These are phyloP conservation scores for Neopestalotiopsis clavispora DNA, from an alignment of 2,329 filamentous ascomycete genomes.

Conservation along the genomic window DNA sequence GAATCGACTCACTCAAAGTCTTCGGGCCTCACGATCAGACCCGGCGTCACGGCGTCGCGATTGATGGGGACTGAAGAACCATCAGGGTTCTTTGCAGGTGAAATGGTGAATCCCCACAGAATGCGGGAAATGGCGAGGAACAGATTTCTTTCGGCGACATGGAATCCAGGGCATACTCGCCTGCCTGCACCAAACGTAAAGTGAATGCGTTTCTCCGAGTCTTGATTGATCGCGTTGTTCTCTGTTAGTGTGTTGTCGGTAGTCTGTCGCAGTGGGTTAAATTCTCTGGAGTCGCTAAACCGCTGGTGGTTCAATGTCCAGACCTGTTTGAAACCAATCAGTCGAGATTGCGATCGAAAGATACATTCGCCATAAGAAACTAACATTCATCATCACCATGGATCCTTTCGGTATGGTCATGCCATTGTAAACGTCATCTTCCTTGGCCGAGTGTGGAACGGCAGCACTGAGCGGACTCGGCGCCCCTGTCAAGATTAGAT, in stretches of 20 bases:
- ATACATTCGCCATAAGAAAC: background rate
- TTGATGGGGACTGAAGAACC: background rate
- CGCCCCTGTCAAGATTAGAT: background rate
- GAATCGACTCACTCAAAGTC: background rate
- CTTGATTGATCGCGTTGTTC: constrained; percentile 32
- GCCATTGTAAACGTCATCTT: background rate
- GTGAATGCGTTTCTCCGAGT: constrained; percentile 51
- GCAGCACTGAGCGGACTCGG: background rate
- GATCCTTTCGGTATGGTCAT: background rate
- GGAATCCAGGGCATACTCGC: constrained; percentile 61
- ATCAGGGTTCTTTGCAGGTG: constrained; percentile 22
- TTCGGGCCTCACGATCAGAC: background rate
- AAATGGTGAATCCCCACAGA: constrained; percentile 49
- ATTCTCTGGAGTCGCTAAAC: background rate
- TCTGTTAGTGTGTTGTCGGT: background rate
- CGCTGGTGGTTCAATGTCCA: background rate
- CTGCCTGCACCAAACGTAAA: constrained; percentile 62
- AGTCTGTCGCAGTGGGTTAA: background rate
- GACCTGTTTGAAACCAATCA: background rate
- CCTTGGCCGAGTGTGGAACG: background rate
- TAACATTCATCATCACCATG: background rate
- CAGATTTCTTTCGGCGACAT: constrained; percentile 54
- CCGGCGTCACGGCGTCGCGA: background rate
- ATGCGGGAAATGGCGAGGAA: constrained; percentile 51
- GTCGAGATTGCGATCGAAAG: background rate